phyloP scores from a whole-genome alignment of 257 asterid genomes.

The Solanum bukasovii region DNA sequence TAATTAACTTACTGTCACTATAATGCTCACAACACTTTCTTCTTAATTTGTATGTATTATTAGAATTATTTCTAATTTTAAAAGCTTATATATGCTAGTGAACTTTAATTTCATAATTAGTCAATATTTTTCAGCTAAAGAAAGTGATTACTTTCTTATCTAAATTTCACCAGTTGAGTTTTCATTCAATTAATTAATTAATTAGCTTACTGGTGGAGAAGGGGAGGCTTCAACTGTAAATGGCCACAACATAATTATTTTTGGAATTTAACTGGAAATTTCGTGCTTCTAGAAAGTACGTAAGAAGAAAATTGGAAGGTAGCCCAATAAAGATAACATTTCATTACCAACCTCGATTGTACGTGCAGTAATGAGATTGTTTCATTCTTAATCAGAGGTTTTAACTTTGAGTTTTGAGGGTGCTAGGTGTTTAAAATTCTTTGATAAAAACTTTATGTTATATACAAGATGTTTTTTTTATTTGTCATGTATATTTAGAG shows the following conservation, averaged over 20 bases:
- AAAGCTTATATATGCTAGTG: background rate
- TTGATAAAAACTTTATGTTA: too few relatives aligned
- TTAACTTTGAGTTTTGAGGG: too few relatives aligned
- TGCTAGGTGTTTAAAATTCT: too few relatives aligned
- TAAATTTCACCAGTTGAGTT: background rate
- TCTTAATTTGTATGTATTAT: background rate
- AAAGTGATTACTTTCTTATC: background rate
- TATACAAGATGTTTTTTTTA: too few relatives aligned
- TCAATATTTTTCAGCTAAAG: background rate
- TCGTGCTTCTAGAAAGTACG: background rate
- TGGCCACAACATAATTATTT: background rate
- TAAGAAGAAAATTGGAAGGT: background rate
- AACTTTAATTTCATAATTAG: background rate
- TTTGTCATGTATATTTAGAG: too few relatives aligned
- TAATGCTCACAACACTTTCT: background rate
- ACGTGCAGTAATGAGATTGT: background rate
- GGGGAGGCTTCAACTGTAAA: background rate
- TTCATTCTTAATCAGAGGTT: too few relatives aligned
- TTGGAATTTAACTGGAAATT: background rate
- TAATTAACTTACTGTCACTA: background rate
- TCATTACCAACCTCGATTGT: background rate
- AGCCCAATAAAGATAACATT: background rate
- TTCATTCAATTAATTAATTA: background rate
- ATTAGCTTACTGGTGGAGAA: background rate
- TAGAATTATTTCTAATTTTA: background rate